Percentiles rank a stretch among this genome's conserved stretches.
These are phyloP conservation scores for Artemisia tridentata DNA, from an alignment of 129 eudicot genomes.

Conservation along the genomic window DNA sequence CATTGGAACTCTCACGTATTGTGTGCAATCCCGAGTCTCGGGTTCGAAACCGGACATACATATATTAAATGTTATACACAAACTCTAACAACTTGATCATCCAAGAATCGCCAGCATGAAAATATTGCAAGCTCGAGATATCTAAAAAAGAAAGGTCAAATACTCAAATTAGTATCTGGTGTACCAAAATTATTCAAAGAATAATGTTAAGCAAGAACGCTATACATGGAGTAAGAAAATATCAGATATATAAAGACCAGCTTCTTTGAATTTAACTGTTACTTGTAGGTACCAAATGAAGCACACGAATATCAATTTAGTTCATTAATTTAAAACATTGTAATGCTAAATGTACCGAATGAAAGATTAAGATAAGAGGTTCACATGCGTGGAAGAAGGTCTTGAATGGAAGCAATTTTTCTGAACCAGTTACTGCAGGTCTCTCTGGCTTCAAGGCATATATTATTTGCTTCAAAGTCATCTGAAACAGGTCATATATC, in stretches of 20 bases:
- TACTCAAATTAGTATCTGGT: constrained; percentile 16
- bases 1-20: no score
- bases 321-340: neutral
- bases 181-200: neutral
- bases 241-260: neutral
- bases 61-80: no score
- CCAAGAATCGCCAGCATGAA: constrained; percentile 76
- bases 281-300: no score
- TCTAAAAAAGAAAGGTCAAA: constrained; percentile 40
- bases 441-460: constrained; percentile 76
- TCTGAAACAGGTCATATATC: constrained; percentile 43
- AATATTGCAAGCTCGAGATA: constrained; percentile 83
- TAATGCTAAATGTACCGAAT: constrained; percentile 18
- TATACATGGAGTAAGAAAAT: constrained; percentile 2
- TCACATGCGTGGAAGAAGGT: constrained; percentile 94
- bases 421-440: constrained; percentile 87
- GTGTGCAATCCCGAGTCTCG: no score
- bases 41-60: no score
- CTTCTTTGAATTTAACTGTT: no score
- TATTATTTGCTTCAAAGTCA: constrained; percentile 51
- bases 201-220: neutral
- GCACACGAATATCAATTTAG: no score
- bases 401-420: constrained; percentile 78
- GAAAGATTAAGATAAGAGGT: constrained; percentile 27
- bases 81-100: no score